Evolutionary conservation across 1,284 basidiomycete species (phyloP).

Genomic region (Malassezia equina): DNA sequence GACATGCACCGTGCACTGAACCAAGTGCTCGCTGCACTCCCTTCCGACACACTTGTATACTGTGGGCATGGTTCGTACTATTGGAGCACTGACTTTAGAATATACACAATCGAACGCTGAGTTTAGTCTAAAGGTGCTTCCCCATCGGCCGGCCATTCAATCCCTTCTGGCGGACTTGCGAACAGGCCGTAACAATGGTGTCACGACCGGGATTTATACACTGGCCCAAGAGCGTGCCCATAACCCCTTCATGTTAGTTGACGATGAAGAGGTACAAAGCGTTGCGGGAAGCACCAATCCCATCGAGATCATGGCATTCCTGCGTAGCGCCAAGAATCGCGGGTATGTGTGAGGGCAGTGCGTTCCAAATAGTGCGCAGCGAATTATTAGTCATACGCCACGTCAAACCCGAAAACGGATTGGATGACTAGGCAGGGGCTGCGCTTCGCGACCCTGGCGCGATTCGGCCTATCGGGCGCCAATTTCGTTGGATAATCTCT

Average conservation of each 20-base stretch:
- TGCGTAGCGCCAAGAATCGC: slow-evolving; percentile 71
- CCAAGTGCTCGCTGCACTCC: slow-evolving; percentile 60
- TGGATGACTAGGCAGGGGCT: background rate
- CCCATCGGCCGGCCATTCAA: slow-evolving; percentile 55
- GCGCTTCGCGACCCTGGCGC: background rate
- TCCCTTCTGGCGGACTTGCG: slow-evolving; percentile 50
- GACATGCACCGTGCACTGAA: slow-evolving; percentile 76
- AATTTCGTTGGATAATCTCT: background rate
- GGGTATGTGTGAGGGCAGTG: background rate
- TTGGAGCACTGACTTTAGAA: slow-evolving; percentile 23
- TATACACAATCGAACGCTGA: slow-evolving; percentile 46
- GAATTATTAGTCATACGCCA: background rate
- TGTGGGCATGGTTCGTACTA: slow-evolving; percentile 62
- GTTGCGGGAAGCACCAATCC: slow-evolving; percentile 52
- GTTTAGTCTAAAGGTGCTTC: slow-evolving; percentile 55
- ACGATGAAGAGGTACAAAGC: slow-evolving; percentile 37
- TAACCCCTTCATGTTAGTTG: slow-evolving; percentile 48
- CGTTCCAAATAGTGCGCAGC: background rate
- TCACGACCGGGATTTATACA: slow-evolving; percentile 67
- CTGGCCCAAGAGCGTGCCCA: slow-evolving; percentile 66
- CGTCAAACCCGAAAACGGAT: background rate
- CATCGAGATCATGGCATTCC: slow-evolving; percentile 59
- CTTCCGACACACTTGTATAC: slow-evolving; percentile 70
- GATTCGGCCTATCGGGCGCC: background rate
- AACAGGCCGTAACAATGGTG: slow-evolving; percentile 49